Conservation (phyloP, 2,329 filamentous ascomycete species). For the Verticillium longisporum region DNA sequence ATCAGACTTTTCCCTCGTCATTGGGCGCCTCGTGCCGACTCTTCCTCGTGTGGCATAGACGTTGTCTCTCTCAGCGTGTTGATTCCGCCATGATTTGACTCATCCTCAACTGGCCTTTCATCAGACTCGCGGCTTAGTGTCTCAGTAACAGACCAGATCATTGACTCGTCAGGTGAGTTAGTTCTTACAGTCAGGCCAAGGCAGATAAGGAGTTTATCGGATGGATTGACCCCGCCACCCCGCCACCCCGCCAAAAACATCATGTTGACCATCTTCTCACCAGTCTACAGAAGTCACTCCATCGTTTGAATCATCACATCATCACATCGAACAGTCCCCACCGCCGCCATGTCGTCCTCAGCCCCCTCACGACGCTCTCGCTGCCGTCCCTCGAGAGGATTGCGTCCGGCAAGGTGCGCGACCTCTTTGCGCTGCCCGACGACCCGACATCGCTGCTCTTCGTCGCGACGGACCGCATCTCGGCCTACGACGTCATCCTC, state of each 20-base stretch:
- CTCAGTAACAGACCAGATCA: no score
- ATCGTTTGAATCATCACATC: neutral
- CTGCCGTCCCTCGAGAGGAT: slow-evolving; percentile 13
- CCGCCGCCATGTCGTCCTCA: slow-evolving; percentile 1
- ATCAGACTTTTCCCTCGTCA: neutral
- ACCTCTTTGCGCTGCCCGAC: slow-evolving; percentile 68
- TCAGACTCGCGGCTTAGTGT: no score
- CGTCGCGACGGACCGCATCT: slow-evolving; percentile 83
- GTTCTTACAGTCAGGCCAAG: no score
- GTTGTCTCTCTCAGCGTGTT: no score
- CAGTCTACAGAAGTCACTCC: neutral
- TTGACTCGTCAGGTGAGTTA: no score
- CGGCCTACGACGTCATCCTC: slow-evolving; percentile 90
- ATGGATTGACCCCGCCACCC: neutral
- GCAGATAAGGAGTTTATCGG: no score
- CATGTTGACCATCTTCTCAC: neutral
- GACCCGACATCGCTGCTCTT: slow-evolving; percentile 62
- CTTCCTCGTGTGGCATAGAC: no score
- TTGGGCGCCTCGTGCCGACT: neutral
- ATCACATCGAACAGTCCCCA: neutral
- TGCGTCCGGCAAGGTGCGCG: slow-evolving; percentile 63
- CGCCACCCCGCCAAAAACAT: neutral
- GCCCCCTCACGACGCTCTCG: slow-evolving; percentile 13
- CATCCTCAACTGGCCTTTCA: neutral
- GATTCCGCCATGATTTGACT: neutral